Conservation (phyloP, 345 rosid genomes). For the Cochlearia excelsa region DNA sequence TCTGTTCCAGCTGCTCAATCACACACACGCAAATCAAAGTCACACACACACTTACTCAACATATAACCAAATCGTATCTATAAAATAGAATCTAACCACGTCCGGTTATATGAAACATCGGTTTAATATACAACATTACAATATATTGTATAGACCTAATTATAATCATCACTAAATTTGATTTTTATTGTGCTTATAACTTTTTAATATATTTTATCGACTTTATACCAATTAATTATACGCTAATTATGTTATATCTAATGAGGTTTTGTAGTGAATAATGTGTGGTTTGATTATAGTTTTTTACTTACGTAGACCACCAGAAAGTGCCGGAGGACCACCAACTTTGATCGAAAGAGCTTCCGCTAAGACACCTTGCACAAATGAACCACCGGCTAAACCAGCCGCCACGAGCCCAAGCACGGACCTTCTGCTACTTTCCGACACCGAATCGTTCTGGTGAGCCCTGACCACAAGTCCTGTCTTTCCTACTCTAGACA, state of each 20-base stretch:
- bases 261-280: too few species aligned
- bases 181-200: too few species aligned
- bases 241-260: too few species aligned
- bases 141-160: too few species aligned
- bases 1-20: slow-evolving; percentile 77
- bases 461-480: slow-evolving; percentile 60
- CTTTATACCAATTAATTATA: too few species aligned
- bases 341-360: slow-evolving; percentile 78
- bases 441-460: slow-evolving; percentile 46
- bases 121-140: too few species aligned
- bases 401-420: slow-evolving; percentile 73
- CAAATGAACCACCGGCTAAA: slow-evolving; percentile 72
- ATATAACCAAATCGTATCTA: neutral
- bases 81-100: too few species aligned
- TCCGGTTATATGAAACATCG: neutral
- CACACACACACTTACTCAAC: neutral
- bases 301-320: slow-evolving; percentile 77
- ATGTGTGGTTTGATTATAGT: too few species aligned
- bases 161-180: too few species aligned
- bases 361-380: slow-evolving; percentile 64
- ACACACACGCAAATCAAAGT: neutral
- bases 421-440: slow-evolving; percentile 66
- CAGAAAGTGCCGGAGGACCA: slow-evolving; percentile 82
- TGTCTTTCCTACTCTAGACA: slow-evolving; percentile 35
- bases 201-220: too few species aligned